Conservation (phyloP, 176 grass and related monocot species). For the Cenchrus fungigraminus region DNA sequence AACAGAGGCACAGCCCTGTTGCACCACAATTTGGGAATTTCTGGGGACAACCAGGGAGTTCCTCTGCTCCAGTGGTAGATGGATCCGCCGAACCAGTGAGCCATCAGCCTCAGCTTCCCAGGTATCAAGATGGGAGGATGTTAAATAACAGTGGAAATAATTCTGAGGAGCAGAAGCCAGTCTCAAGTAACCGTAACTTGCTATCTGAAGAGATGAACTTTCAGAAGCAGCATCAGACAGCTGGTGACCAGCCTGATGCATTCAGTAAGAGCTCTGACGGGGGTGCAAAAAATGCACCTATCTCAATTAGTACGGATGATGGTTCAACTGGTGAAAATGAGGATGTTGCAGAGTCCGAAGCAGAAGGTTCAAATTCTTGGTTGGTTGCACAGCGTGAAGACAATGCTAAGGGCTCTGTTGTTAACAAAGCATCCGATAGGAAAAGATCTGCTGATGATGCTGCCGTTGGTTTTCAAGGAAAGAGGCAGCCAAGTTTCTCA, state of each 20-base stretch:
- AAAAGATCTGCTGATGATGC: conserved; percentile 53
- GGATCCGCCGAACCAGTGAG: conserved; percentile 36
- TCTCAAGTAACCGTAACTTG: conserved; percentile 50
- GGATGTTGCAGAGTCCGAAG: conserved; percentile 86
- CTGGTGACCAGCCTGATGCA: conserved; percentile 56
- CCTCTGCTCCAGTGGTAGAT: conserved; percentile 32
- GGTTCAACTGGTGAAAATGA: conserved; percentile 98
- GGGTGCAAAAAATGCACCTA: conserved; percentile 60
- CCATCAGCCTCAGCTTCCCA: conserved; percentile 45
- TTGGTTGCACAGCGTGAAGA: conserved; percentile 75
- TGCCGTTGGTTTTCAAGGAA: conserved; percentile 65
- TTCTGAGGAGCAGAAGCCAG: conserved; percentile 59
- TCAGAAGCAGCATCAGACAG: conserved; percentile 63
- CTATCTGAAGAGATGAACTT: conserved; percentile 62
- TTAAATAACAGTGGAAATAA: conserved; percentile 48
- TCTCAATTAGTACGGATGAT: conserved; percentile 82
- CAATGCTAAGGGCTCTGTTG: conserved; percentile 58
- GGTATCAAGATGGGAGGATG: conserved; percentile 55
- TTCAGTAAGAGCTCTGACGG: conserved; percentile 66
- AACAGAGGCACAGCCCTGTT: conserved; percentile 56
- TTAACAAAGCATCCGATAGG: conserved; percentile 57
- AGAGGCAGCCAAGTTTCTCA: conserved; percentile 61
- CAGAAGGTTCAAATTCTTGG: conserved; percentile 90
- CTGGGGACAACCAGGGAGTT: conserved; percentile 59
- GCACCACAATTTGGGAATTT: conserved; percentile 52